Base-by-base conservation (phyloP, 805 yeast species). In the Clavispora carvajalis region DNA sequence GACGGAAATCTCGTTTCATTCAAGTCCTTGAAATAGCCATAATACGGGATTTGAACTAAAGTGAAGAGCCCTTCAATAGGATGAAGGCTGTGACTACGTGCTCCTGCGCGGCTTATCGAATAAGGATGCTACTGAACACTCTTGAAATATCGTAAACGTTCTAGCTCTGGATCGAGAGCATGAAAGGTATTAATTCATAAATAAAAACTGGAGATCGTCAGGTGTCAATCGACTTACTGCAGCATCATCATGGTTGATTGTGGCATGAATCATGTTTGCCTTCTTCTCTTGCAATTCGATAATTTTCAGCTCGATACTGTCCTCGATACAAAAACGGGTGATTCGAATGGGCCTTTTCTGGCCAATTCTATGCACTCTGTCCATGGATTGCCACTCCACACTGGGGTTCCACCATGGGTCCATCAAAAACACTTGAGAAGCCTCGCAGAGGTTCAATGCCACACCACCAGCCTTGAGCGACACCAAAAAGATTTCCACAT, bases 361-460 rank as follows among this genome's bases (percentile, higher is more conserved):
- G 5, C 98, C 97, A 47, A 93, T 93, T 65, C 99, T 79, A 63
- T 93, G 98, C 17, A 93, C 97, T 66, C 99, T 80, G 62, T 93
- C 99, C 63, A 95, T 96, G 37, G 95, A 83, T 61, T 93, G 99
- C 89, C 97, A 93, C 60, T 93, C 99, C 7, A 91, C 93, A 51
- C 95, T 85, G 1, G 98, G 98, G 59, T 93, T 95, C 98, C 99
- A 93, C 99, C 99, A 93, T 25, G 98, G 98, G 55, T 93, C 99
- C 71, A 93, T 71, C 34, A 93, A 73, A 52, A 93, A 93, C 35
- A 93, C 98, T 55, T 91, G 98, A 2, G 95, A 89, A 0, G 99
- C 98, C 55, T 95, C 99, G 56, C 96, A 91, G 48, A 93, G 71
- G 59, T 93, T 93, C 49, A 93, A 71, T 0, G 99, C 99, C 33